Conservation (phyloP, 768 basidiomycete genomes). For the Leccinum longicurvipes region DNA sequence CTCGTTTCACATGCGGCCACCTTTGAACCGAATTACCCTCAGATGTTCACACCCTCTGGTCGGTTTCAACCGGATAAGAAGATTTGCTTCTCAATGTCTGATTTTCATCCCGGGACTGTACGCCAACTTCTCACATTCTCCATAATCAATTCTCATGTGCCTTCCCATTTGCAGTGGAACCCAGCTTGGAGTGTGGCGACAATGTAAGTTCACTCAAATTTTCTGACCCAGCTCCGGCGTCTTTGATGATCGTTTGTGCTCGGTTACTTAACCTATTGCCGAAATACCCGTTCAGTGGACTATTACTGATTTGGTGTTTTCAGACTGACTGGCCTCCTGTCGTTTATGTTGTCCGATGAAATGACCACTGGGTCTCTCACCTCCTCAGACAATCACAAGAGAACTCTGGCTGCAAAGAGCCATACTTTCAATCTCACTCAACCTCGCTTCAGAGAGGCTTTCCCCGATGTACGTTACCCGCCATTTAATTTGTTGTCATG, state of each 20-base stretch:
- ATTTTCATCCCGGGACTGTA: conserved; percentile 88
- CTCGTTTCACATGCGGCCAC: conserved; percentile 1
- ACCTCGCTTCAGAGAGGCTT: conserved; percentile 80
- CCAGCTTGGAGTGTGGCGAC: conserved; percentile 95
- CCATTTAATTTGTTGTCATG: conserved; percentile 18
- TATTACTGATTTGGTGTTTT: conserved; percentile 11
- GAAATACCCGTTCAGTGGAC: not conserved
- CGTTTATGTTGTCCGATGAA: conserved; percentile 94
- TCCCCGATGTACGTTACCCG: conserved; percentile 70
- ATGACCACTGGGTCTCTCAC: conserved; percentile 94
- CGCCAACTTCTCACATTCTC: conserved; percentile 32
- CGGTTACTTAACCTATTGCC: conserved; percentile 17
- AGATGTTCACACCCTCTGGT: conserved; percentile 92
- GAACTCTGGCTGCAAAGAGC: conserved; percentile 67
- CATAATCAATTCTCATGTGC: conserved; percentile 1
- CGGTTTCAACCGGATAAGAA: conserved; percentile 90
- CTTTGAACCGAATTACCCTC: conserved; percentile 9
- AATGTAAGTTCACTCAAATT: conserved; percentile 55
- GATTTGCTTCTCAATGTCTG: conserved; percentile 98
- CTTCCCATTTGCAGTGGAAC: conserved; percentile 65
- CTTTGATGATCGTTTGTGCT: conserved; percentile 2
- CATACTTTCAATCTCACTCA: conserved; percentile 85
- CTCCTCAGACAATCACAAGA: conserved; percentile 76
- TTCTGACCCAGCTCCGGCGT: not conserved
- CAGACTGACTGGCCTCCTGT: conserved; percentile 89